Evolutionary conservation across 768 basidiomycete species (phyloP).

Genomic region (Mycena epipterygia): DNA sequence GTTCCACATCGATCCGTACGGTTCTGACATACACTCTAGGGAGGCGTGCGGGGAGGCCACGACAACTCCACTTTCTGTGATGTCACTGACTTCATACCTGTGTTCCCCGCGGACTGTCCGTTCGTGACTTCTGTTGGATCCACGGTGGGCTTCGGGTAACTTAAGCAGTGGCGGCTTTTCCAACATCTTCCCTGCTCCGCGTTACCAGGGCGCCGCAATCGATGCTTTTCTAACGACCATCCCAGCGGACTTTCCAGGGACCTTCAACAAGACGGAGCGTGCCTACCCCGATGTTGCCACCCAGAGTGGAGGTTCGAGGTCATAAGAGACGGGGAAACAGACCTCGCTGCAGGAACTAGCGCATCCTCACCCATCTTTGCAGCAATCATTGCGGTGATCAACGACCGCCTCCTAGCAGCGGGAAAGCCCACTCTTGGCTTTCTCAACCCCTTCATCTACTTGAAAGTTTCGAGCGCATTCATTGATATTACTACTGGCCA

Average conservation of each 20-base stretch:
- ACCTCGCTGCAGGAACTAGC: conserved; percentile 55
- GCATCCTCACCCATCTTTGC: conserved; percentile 59
- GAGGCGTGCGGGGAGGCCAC: conserved; percentile 13
- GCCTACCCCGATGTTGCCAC: conserved; percentile 37
- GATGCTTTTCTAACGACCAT: conserved; percentile 38
- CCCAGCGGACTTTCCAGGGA: conserved; percentile 17
- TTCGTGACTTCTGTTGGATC: conserved; percentile 23
- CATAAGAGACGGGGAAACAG: background rate
- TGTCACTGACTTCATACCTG: conserved; percentile 44
- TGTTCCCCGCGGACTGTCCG: conserved; percentile 27
- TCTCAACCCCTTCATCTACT: conserved; percentile 13
- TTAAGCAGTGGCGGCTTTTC: conserved; percentile 55
- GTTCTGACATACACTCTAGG: background rate
- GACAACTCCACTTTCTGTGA: conserved; percentile 32
- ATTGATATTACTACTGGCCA: conserved; percentile 13
- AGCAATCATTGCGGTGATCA: conserved; percentile 57
- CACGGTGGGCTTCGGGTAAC: conserved; percentile 4
- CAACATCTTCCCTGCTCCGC: conserved; percentile 50
- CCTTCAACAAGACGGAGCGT: conserved; percentile 29
- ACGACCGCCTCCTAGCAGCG: conserved; percentile 52
- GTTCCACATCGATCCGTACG: too few relatives aligned
- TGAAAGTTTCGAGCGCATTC: background rate
- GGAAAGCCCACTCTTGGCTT: conserved; percentile 52
- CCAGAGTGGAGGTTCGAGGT: conserved; percentile 22
- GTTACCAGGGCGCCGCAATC: conserved; percentile 49